These are phyloP conservation scores for Corylus americana DNA, from an alignment of 306 rosid genomes.

Conservation along the genomic window DNA sequence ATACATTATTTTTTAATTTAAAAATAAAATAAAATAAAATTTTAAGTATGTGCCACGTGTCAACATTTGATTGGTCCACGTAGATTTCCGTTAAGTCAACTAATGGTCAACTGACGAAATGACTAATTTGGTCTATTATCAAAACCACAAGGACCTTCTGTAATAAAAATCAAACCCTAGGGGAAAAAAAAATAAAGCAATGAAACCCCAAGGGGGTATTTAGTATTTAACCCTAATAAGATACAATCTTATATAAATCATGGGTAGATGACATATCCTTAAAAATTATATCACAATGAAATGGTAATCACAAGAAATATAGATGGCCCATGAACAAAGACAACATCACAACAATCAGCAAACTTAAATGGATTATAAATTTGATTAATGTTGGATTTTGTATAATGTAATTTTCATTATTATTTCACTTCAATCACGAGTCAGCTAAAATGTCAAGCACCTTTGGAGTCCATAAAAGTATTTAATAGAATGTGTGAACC, in stretches of 20 bases:
- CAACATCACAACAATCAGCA: slow-evolving; percentile 17
- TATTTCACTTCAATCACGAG: slow-evolving; percentile 19
- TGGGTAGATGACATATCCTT: not conserved
- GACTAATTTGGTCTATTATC: too few relatives aligned
- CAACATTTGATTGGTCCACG: too few relatives aligned
- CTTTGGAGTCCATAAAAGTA: slow-evolving; percentile 8
- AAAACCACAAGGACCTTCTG: too few relatives aligned
- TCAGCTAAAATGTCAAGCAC: not conserved
- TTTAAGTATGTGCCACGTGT: too few relatives aligned
- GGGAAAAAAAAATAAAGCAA: too few relatives aligned
- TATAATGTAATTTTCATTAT: slow-evolving; percentile 2
- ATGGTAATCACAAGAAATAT: not conserved
- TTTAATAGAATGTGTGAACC: not conserved
- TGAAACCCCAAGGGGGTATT: too few relatives aligned
- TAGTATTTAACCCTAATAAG: too few relatives aligned
- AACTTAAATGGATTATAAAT: slow-evolving; percentile 21
- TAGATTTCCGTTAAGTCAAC: too few relatives aligned
- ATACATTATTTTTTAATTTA: too few relatives aligned
- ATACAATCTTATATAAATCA: not conserved
- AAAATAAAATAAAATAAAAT: too few relatives aligned
- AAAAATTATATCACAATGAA: not conserved
- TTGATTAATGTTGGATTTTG: slow-evolving; percentile 15
- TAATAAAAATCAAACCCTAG: too few relatives aligned
- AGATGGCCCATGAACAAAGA: not conserved
- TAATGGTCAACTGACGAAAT: too few relatives aligned